phyloP scores from a whole-genome alignment of 2,329 filamentous ascomycete genomes.

The Ophiostoma triangulosporum region DNA sequence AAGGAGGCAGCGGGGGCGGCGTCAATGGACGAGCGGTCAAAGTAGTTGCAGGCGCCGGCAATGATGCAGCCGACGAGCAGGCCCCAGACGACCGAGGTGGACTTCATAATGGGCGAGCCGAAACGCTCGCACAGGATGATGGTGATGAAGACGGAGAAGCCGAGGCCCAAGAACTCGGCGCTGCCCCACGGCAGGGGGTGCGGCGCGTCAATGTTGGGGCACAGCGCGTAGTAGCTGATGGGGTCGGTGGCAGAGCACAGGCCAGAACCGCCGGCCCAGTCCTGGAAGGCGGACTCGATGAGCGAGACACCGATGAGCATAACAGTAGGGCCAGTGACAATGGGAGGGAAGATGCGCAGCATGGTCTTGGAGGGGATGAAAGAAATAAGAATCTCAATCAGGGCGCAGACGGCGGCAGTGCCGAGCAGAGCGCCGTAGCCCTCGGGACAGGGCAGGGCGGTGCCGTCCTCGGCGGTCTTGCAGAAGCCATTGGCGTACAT shows the following conservation, averaged over 20 bases:
- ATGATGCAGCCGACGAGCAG: constrained; percentile 67
- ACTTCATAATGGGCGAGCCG: constrained; percentile 75
- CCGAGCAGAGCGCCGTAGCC: constrained; percentile 66
- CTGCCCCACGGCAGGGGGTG: constrained; percentile 65
- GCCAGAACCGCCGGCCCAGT: constrained; percentile 67
- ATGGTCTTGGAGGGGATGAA: constrained; percentile 58
- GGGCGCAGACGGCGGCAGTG: constrained; percentile 49
- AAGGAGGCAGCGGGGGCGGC: constrained; percentile 59
- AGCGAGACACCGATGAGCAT: constrained; percentile 61
- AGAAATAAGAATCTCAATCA: constrained; percentile 60
- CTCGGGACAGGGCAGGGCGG: constrained; percentile 57
- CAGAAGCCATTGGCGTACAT: constrained; percentile 68
- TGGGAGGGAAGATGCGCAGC: constrained; percentile 63
- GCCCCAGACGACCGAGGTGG: constrained; percentile 60
- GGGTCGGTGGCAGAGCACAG: constrained; percentile 36
- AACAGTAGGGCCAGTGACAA: constrained; percentile 34
- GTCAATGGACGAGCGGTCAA: constrained; percentile 58
- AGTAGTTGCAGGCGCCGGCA: constrained; percentile 65
- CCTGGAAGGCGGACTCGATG: constrained; percentile 56
- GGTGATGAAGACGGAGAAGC: constrained; percentile 66
- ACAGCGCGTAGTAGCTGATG: constrained; percentile 45
- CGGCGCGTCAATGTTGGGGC: constrained; percentile 54
- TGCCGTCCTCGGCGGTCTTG: constrained; percentile 44
- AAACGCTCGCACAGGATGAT: constrained; percentile 74
- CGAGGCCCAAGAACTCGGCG: constrained; percentile 64